Evolutionary conservation across 495 filamentous ascomycete genomes (phyloP).

Genomic region (Delitschia confertaspora): DNA sequence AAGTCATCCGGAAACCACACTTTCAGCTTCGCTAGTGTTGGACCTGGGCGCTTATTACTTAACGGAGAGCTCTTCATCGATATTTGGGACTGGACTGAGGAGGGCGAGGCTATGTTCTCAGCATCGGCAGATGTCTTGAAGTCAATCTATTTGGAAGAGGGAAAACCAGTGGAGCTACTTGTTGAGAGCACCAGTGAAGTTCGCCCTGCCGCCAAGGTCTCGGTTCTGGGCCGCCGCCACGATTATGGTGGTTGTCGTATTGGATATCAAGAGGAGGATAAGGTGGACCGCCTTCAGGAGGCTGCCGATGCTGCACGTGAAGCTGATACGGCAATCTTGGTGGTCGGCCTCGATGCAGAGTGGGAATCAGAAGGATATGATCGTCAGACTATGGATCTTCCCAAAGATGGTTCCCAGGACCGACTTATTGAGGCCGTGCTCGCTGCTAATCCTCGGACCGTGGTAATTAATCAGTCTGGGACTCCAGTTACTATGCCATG

Average conservation of each 20-base stretch:
- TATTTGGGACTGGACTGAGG: constrained; percentile 61
- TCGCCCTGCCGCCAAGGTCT: constrained; percentile 54
- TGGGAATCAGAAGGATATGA: constrained; percentile 89
- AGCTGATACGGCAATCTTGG: constrained; percentile 66
- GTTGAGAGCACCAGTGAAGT: constrained; percentile 46
- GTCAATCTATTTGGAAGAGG: constrained; percentile 48
- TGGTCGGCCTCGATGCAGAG: constrained; percentile 71
- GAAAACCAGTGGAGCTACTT: constrained; percentile 50
- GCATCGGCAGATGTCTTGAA: constrained; percentile 56
- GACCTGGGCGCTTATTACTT: constrained; percentile 26
- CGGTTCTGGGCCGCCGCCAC: constrained; percentile 45
- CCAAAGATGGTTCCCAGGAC: constrained; percentile 57
- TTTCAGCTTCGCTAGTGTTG: constrained; percentile 30
- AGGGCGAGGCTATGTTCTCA: constrained; percentile 50
- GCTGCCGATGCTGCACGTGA: constrained; percentile 54
- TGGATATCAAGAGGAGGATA: constrained; percentile 56
- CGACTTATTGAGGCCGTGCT: constrained; percentile 62
- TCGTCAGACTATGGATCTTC: constrained; percentile 73
- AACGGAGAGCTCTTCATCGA: constrained; percentile 52
- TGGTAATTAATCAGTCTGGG: constrained; percentile 76
- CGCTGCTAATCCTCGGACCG: constrained; percentile 60
- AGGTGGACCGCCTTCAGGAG: constrained; percentile 55
- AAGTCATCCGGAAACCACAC: constrained; percentile 30
- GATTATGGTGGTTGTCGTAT: constrained; percentile 70
- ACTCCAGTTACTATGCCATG: constrained; percentile 83